phyloP scores from a whole-genome alignment of 352 stramenopile species.

The Pythium guiyangense region DNA sequence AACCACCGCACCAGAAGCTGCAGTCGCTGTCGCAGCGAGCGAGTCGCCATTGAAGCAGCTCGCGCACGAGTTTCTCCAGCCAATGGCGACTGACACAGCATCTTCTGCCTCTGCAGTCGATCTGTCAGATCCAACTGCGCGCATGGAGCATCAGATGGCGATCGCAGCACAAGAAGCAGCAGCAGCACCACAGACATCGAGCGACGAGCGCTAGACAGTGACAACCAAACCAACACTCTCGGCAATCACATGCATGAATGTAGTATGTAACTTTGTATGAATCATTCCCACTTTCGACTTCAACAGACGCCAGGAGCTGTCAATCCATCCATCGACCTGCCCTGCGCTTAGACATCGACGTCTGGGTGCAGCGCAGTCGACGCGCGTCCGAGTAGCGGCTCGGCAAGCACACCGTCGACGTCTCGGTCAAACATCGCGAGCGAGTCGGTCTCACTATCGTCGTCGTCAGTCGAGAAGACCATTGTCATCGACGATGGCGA shows the following conservation, averaged over 20 bases:
- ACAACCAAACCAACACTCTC: too few relatives aligned
- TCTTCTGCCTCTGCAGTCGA: background rate
- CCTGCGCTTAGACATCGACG: constrained; percentile 19
- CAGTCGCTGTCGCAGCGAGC: background rate
- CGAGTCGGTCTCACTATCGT: constrained; percentile 22
- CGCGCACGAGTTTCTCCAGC: constrained; percentile 2
- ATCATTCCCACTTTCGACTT: too few relatives aligned
- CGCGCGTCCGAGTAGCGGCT: constrained; percentile 36
- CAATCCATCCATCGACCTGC: too few relatives aligned
- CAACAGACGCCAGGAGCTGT: too few relatives aligned
- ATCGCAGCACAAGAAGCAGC: constrained; percentile 1
- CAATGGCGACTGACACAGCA: background rate
- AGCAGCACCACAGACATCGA: background rate
- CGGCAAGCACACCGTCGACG: constrained; percentile 31
- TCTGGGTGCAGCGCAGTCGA: constrained; percentile 19
- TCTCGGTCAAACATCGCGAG: constrained; percentile 17
- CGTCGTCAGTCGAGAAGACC: constrained; percentile 47
- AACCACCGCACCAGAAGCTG: background rate
- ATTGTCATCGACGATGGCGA: constrained; percentile 40
- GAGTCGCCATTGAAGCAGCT: constrained; percentile 3
- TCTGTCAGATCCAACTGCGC: constrained; percentile 1
- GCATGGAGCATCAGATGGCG: constrained; percentile 12
- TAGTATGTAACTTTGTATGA: too few relatives aligned
- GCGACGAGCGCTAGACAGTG: background rate
- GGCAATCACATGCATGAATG: too few relatives aligned